A percentile compares a stretch with the other conserved stretches of the same genome.
These are phyloP conservation scores for Penicillium aurantiogriseum DNA, from an alignment of 2,329 filamentous ascomycete species.

Conservation along the genomic window DNA sequence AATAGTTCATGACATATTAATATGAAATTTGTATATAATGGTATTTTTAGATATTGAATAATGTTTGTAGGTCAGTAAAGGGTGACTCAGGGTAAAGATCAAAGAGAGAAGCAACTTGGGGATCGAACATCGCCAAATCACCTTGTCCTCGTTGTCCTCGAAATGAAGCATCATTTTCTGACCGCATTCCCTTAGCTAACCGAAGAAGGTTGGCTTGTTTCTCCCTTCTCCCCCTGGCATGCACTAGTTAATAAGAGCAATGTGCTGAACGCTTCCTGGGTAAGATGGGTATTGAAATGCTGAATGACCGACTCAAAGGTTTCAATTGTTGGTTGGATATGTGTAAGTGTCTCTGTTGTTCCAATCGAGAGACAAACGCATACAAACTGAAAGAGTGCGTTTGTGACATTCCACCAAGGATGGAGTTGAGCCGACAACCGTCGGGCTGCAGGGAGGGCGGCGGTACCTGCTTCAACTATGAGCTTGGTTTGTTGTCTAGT, in stretches of 20 bases:
- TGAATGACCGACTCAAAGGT: conserved; percentile 39
- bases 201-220: background rate
- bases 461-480: conserved; percentile 37
- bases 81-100: background rate
- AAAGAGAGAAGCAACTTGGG: background rate
- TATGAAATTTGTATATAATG: background rate
- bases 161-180: background rate
- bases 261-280: background rate
- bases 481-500: conserved; percentile 28
- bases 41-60: background rate
- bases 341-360: conserved; percentile 36
- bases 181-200: background rate
- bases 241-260: background rate
- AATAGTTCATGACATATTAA: background rate
- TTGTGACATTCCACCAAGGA: conserved; percentile 48
- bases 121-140: background rate
- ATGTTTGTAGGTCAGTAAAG: background rate
- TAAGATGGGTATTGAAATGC: conserved; percentile 27
- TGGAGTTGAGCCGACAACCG: conserved; percentile 34
- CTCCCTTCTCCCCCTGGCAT: background rate
- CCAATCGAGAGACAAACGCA: conserved; percentile 45
- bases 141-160: background rate
- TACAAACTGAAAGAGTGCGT: conserved; percentile 44
- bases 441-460: conserved; percentile 35
- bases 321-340: conserved; percentile 39